Percentiles rank a stretch among this genome's conserved stretches.
phyloP scores from a whole-genome alignment of 331 rosid genomes.

The Saraca asoca region DNA sequence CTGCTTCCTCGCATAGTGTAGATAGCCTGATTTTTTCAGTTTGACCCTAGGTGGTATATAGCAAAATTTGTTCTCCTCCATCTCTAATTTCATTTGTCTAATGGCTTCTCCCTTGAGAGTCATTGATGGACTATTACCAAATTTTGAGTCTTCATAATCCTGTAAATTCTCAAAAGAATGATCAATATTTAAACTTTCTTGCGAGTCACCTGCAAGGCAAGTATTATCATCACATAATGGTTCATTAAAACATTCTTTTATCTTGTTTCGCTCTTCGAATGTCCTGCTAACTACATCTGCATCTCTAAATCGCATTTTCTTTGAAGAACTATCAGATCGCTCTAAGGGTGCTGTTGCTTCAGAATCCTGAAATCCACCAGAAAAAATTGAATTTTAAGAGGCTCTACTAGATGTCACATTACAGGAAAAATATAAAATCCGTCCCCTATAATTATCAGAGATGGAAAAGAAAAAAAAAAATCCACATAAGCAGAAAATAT shows the following conservation, averaged over 20 bases:
- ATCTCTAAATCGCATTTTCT: conserved; percentile 33
- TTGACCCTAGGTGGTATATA: conserved; percentile 67
- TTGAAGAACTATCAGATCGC: conserved; percentile 22
- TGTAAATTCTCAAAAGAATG: conserved; percentile 35
- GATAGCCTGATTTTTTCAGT: conserved; percentile 52
- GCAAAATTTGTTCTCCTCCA: conserved; percentile 81
- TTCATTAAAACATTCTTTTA: conserved; percentile 24
- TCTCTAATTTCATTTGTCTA: conserved; percentile 59
- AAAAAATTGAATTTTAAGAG: not conserved
- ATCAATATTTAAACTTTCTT: conserved; percentile 22
- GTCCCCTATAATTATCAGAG: not conserved
- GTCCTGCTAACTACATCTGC: conserved; percentile 25
- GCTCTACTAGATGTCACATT: too few species aligned
- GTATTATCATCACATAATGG: conserved; percentile 34
- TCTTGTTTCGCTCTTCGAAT: conserved; percentile 25
- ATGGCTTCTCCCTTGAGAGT: conserved; percentile 51
- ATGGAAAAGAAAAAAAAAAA: not conserved
- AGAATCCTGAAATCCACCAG: conserved; percentile 44
- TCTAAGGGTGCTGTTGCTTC: conserved; percentile 37
- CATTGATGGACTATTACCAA: conserved; percentile 29
- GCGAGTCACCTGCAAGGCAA: conserved; percentile 15
- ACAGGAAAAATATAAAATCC: not conserved
- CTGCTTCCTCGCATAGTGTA: conserved; percentile 70
- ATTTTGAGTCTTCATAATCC: conserved; percentile 30
- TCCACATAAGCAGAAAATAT: conserved; percentile 5